phyloP scores from a whole-genome alignment of 441 rosid genomes.

The Pelargonium citronellum region DNA sequence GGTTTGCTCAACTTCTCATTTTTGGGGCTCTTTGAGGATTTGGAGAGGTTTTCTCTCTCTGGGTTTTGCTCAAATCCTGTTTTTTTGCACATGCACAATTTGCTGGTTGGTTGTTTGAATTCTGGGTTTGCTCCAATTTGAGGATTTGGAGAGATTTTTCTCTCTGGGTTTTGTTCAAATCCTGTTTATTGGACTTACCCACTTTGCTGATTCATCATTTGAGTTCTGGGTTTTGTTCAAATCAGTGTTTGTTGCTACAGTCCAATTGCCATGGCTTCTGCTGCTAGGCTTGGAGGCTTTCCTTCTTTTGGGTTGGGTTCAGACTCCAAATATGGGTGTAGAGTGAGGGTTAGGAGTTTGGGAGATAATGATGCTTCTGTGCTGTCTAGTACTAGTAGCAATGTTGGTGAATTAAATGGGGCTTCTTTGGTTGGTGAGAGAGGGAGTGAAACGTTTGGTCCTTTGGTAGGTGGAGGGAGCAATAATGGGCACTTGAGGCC shows the following conservation, averaged over 20 bases:
- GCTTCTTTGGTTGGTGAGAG: conserved; percentile 24
- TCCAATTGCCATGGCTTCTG: conserved; percentile 26
- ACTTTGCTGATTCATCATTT: neutral
- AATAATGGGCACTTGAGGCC: conserved; percentile 35
- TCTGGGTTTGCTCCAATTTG: too few relatives aligned
- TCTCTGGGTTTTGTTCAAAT: too few relatives aligned
- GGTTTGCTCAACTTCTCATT: too few relatives aligned
- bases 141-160: too few relatives aligned
- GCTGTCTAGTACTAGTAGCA: conserved; percentile 21
- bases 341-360: conserved; percentile 43
- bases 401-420: conserved; percentile 34
- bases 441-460: conserved; percentile 17
- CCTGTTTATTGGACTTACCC: neutral
- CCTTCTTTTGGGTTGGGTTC: conserved; percentile 26
- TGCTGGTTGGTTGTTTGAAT: too few relatives aligned
- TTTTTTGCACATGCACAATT: neutral
- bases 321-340: conserved; percentile 28
- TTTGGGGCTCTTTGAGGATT: too few relatives aligned
- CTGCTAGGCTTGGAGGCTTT: conserved; percentile 23
- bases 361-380: conserved; percentile 29
- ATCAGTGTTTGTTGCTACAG: too few relatives aligned
- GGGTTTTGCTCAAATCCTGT: conserved; percentile 16
- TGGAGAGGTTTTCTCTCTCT: conserved; percentile 6
- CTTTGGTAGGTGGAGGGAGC: conserved; percentile 31
- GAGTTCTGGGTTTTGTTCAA: neutral